Percentiles rank a stretch among this genome's conserved stretches.
Conservation (phyloP, 2,329 filamentous ascomycete species). For the Aphanocladium album region DNA sequence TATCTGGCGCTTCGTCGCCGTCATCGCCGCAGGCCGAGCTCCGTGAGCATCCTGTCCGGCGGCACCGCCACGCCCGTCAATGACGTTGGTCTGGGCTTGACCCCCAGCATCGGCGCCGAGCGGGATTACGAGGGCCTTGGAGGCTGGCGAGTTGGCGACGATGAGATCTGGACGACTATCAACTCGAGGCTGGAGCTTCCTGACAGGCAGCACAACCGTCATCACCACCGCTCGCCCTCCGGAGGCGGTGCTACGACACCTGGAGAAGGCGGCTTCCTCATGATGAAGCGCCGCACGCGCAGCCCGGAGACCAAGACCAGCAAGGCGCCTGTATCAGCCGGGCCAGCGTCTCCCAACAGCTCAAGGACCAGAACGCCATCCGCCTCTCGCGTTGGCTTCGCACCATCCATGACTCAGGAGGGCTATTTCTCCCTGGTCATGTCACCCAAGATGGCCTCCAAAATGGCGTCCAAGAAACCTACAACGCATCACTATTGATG, state of each 20-base stretch:
- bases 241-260: slow-evolving; percentile 32
- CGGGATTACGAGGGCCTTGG: slow-evolving; percentile 57
- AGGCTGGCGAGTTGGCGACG: slow-evolving; percentile 48
- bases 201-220: slow-evolving; percentile 34
- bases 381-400: slow-evolving; percentile 28
- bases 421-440: slow-evolving; percentile 38
- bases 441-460: slow-evolving; percentile 24
- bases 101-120: slow-evolving; percentile 45
- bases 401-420: slow-evolving; percentile 26
- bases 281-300: slow-evolving; percentile 37
- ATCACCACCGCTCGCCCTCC: slow-evolving; percentile 40
- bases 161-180: slow-evolving; percentile 47
- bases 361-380: slow-evolving; percentile 46
- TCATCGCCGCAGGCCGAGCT: slow-evolving; percentile 31
- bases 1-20: slow-evolving; percentile 10
- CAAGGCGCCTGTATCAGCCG: slow-evolving; percentile 15
- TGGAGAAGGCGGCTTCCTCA: slow-evolving; percentile 36
- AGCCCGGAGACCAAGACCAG: slow-evolving; percentile 27
- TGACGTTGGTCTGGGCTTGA: slow-evolving; percentile 35
- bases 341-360: slow-evolving; percentile 38
- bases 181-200: slow-evolving; percentile 48
- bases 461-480: slow-evolving; percentile 25
- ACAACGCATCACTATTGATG: slow-evolving; percentile 10
- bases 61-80: slow-evolving; percentile 30
- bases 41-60: slow-evolving; percentile 25